A percentile compares a stretch with the other conserved stretches of the same genome.
Conservation (phyloP, 257 asterid species). For the Salvia hispanica region DNA sequence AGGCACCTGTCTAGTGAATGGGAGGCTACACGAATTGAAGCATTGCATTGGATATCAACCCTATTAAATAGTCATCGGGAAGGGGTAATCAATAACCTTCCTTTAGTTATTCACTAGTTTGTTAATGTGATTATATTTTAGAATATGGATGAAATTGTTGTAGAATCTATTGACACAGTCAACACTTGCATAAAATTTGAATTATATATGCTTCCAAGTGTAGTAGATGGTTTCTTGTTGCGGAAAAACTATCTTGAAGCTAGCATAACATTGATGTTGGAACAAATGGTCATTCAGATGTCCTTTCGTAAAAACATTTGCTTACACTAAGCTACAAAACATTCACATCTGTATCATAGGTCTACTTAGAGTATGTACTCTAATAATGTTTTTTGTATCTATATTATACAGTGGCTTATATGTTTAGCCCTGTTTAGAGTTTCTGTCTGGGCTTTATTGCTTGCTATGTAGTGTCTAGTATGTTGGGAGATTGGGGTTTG, state of each 20-base stretch:
- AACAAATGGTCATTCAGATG: too few relatives aligned
- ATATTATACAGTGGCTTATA: too few relatives aligned
- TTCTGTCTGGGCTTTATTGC: too few relatives aligned
- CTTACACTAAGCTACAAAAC: too few relatives aligned
- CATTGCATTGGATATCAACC: slow-evolving; percentile 87
- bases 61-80: slow-evolving; percentile 68
- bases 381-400: too few relatives aligned
- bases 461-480: too few relatives aligned
- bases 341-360: too few relatives aligned
- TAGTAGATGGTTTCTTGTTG: neutral
- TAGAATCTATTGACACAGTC: neutral
- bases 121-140: slow-evolving; percentile 18
- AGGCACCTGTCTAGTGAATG: slow-evolving; percentile 92
- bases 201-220: slow-evolving; percentile 9
- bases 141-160: neutral
- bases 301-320: too few relatives aligned
- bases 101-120: slow-evolving; percentile 20
- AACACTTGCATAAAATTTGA: neutral
- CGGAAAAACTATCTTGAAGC: too few relatives aligned
- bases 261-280: too few relatives aligned
- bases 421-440: too few relatives aligned
- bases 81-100: slow-evolving; percentile 54
- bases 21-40: slow-evolving; percentile 99
- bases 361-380: too few relatives aligned
- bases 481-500: neutral